These are phyloP conservation scores for Skeletonema grethae DNA, from an alignment of 108 stramenopile species.

Conservation along the genomic window DNA sequence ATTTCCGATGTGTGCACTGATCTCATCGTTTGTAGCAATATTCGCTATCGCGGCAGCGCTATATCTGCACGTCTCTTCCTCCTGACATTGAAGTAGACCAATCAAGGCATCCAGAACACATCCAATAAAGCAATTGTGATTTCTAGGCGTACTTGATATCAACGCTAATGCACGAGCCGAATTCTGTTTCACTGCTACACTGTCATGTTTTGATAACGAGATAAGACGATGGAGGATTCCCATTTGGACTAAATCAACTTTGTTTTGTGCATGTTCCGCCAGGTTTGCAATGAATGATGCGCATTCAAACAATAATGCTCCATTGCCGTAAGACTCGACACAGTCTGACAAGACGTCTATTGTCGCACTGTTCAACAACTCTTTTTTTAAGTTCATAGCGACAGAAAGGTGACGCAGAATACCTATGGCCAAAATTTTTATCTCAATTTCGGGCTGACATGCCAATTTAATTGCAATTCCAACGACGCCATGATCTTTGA, in stretches of 20 bases:
- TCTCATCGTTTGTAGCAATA: slow-evolving; percentile 21
- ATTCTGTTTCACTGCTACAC: slow-evolving; percentile 21
- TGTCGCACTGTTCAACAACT: slow-evolving; percentile 61
- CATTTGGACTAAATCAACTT: slow-evolving; percentile 37
- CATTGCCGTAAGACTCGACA: slow-evolving; percentile 24
- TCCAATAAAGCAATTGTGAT: slow-evolving; percentile 17
- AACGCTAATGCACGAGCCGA: slow-evolving; percentile 37
- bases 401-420: slow-evolving; percentile 69
- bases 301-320: slow-evolving; percentile 49
- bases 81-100: slow-evolving; percentile 30
- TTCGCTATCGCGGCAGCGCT: slow-evolving; percentile 24
- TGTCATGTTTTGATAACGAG: slow-evolving; percentile 21
- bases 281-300: slow-evolving; percentile 52
- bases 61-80: slow-evolving; percentile 33
- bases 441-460: slow-evolving; percentile 46
- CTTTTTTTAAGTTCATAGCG: slow-evolving; percentile 58
- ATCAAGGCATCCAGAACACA: slow-evolving; percentile 17
- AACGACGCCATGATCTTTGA: slow-evolving; percentile 67
- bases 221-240: slow-evolving; percentile 31
- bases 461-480: slow-evolving; percentile 52
- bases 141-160: slow-evolving; percentile 34
- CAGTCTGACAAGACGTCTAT: slow-evolving; percentile 57
- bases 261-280: slow-evolving; percentile 52
- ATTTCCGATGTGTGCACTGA: slow-evolving; percentile 15
- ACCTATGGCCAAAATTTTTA: slow-evolving; percentile 62